Evolutionary conservation across 2,329 filamentous ascomycete species (phyloP), one percentile per base, ranked within the genome.

Genomic region (Monascus ruber): DNA sequence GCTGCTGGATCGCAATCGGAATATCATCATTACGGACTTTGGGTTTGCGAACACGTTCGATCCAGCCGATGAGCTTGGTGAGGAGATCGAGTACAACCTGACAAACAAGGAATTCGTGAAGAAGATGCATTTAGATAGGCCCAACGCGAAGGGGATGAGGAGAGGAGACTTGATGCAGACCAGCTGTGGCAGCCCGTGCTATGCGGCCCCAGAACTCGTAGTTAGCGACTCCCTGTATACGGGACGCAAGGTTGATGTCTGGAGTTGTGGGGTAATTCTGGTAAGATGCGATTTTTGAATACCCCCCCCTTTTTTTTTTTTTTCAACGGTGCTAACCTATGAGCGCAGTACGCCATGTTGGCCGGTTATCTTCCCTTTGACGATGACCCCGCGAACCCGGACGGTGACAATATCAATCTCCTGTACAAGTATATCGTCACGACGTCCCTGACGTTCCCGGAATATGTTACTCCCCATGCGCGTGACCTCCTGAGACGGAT

Each of bases 21-120:
- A 98, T 69, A 96, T 98, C 56, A 98, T 98, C 66, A 98, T 98
- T 58, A 98, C 91, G 10, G 91, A 98, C 65, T 98, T 98, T 64
- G 91, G 91, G 11, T 98, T 98, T 60, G 91, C 91, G 50, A 98
- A 98, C 64, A 96, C 88, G 0, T 98, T 98, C 57, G 84, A 95
- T 56, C 78, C 91, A 0, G 68, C 71, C 29, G 91, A 98, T 56
- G 87, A 95, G 59, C 73, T 98, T 31, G 78, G 77, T 4, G 86
- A 94, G 43, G 88, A 95, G 42, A 83, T 95, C 48, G 91, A 96
- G 63, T 77, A 86, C 53, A 85, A 87, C 47, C 69, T 98, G 24
- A 76, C 77, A 25, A 89, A 94, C 56, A 83, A 85, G 48, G 88
- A 95, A 11, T 91, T 81, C 56, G 83, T 96, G 45, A 89, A 89